These are phyloP conservation scores for Teratosphaeria destructans DNA, from an alignment of 2,329 filamentous ascomycete genomes.

Conservation along the genomic window DNA sequence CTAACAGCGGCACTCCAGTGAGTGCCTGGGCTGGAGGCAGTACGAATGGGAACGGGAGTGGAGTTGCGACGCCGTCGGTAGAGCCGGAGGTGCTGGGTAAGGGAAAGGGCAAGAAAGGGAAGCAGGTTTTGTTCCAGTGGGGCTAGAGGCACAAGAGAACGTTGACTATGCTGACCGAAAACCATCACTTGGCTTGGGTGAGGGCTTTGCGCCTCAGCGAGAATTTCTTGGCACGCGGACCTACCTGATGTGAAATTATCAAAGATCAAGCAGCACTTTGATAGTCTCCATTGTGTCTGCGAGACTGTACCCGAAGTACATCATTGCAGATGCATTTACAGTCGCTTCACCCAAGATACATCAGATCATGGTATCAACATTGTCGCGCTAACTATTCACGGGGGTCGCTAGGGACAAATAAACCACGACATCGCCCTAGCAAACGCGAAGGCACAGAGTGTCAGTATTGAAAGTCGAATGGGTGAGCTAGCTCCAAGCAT, in stretches of 20 bases:
- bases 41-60: conserved; percentile 11
- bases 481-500: not conserved
- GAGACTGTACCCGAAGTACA: no score
- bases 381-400: not conserved
- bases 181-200: no score
- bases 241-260: no score
- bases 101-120: conserved; percentile 40
- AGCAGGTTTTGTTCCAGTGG: conserved; percentile 42
- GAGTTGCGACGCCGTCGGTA: conserved; percentile 13
- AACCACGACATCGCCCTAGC: not conserved
- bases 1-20: conserved; percentile 27
- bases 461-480: not conserved
- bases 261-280: no score
- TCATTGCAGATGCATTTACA: no score
- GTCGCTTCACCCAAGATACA: no score
- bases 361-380: no score
- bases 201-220: no score
- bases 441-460: not conserved
- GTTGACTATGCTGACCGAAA: not conserved
- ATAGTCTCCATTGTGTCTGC: no score
- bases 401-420: not conserved
- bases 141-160: conserved; percentile 22
- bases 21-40: conserved; percentile 28
- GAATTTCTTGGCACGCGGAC: no score
- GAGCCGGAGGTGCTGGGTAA: conserved; percentile 18